Evolutionary conservation across 2,329 filamentous ascomycete species (phyloP).

Genomic region (Colletotrichum sp.): DNA sequence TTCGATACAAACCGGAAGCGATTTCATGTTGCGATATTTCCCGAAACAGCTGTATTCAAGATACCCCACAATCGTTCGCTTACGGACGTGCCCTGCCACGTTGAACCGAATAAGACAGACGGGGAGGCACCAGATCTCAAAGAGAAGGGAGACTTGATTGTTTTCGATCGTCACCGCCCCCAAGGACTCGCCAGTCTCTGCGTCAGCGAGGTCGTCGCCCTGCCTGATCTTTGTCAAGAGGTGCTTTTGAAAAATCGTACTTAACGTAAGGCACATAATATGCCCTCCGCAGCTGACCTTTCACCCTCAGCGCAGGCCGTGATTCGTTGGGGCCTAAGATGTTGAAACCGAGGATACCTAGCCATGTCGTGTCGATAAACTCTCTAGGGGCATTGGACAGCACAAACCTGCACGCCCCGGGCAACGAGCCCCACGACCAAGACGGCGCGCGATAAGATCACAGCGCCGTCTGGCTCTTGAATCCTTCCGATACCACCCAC

Average conservation of each 20-base stretch:
- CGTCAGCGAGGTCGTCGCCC: accelerated
- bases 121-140: accelerated
- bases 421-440: accelerated
- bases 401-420: background rate
- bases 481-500: background rate
- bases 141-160: accelerated
- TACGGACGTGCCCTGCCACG: background rate
- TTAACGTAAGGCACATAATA: background rate
- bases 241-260: background rate
- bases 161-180: background rate
- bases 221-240: accelerated
- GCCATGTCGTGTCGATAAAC: background rate
- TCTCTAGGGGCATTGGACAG: background rate
- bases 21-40: background rate
- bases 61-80: accelerated
- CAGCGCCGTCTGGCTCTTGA: accelerated
- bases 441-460: background rate
- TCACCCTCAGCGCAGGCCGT: background rate
- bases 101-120: background rate
- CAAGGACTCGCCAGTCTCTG: accelerated
- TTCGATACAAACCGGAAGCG: background rate
- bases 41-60: accelerated
- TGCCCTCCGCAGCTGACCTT: background rate
- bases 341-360: background rate
- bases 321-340: accelerated